phyloP scores from a whole-genome alignment of 768 basidiomycete genomes.

The Fomitopsis serialis region DNA sequence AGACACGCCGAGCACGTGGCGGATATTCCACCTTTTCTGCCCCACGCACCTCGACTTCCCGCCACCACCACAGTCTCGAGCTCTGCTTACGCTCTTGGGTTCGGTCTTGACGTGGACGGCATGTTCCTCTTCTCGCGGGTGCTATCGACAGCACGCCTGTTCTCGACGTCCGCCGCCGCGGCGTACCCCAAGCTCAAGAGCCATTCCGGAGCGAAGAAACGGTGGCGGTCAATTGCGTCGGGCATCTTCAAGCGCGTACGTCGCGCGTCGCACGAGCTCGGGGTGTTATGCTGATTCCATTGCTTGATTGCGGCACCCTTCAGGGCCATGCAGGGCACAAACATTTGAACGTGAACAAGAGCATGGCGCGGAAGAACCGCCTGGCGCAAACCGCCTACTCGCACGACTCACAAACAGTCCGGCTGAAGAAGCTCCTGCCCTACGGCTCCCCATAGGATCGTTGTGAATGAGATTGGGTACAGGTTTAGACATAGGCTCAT shows the following conservation, averaged over 20 bases:
- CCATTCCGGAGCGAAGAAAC: constrained; percentile 77
- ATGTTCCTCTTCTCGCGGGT: constrained; percentile 21
- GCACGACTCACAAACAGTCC: constrained; percentile 55
- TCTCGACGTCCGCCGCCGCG: constrained; percentile 52
- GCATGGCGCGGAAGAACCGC: constrained; percentile 58
- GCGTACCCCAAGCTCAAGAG: constrained; percentile 76
- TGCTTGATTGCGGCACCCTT: not conserved
- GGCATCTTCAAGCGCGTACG: constrained; percentile 70
- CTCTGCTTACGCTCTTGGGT: too few relatives aligned
- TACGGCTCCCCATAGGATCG: constrained; percentile 44
- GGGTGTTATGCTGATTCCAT: not conserved
- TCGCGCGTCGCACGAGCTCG: not conserved
- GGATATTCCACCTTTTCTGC: not conserved
- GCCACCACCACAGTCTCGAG: not conserved
- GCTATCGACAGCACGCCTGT: constrained; percentile 26
- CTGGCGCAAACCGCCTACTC: constrained; percentile 66
- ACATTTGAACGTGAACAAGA: constrained; percentile 69
- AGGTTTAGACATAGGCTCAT: not conserved
- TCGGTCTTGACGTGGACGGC: not conserved
- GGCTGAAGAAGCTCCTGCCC: constrained; percentile 67
- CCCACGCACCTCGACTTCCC: not conserved
- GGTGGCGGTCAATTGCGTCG: constrained; percentile 68
- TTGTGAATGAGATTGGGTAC: not conserved
- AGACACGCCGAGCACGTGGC: not conserved
- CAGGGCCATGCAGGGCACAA: constrained; percentile 69